Base-by-base conservation (phyloP, 495 filamentous ascomycete species). In the Xylaria nigripes region DNA sequence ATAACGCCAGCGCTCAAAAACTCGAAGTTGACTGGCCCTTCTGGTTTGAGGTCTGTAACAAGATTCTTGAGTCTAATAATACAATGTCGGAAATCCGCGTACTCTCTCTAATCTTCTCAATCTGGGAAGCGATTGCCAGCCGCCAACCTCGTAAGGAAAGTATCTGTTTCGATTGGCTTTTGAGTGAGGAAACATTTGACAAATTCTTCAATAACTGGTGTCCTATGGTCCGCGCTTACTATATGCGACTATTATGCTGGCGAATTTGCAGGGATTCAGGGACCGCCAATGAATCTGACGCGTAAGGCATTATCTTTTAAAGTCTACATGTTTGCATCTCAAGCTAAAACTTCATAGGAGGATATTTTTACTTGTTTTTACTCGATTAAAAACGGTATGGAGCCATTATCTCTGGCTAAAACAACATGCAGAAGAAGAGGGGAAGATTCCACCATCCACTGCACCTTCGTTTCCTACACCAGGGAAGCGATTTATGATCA, bases 221-320 rank as follows among this genome's bases (percentile, higher is more conserved):
- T 70, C 93, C 93, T 1, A 96, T 98, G 93, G 90, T 96, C 24
- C 81, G 93, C 55, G 87, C 90, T 16, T 98, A 97, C 68, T 97
- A 84, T 64, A 93, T 96, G 82, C 89, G 93, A 34, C 67, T 98
- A 32, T 67, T 96, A 15, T 95, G 91, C 70, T 98, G 93, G 93
- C 83, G 94, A 36, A 63, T 97, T 12, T 93, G 84, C 52, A 77
- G 93, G 52, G 88, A 86, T 63, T 82, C 84, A 55, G 87, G 83
- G 5, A 81, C 80, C 45, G 76, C 80, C 7, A 81, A 81, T 32
- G 75, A 80, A 29, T 63, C 85, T 41, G 89, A 96, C 60, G 72
- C 74, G 86, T 91, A 75, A 78, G 86, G 75, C 50, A 40, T 8
- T n/a, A 27, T 36, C 29, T 12, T 6, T 22, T 46, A 60, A 34